Evolutionary conservation across 495 filamentous ascomycete species (phyloP).

Genomic region (Chaetomidium leptoderma): DNA sequence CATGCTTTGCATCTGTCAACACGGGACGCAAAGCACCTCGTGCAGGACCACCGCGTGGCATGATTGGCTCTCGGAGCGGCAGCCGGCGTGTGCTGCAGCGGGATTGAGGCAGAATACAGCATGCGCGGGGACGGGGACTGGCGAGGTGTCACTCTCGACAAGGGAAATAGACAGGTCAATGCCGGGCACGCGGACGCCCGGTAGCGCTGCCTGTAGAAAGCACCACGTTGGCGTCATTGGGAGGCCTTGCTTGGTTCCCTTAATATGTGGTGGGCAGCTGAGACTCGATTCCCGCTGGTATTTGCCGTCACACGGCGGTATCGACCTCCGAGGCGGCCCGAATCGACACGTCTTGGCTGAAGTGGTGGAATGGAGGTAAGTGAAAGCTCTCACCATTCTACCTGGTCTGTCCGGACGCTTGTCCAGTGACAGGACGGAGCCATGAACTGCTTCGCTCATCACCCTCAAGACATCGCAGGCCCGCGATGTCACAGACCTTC

Average conservation of each 20-base stretch:
- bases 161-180: conserved; percentile 8
- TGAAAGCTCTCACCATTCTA: no score
- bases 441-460: no score
- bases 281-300: background rate
- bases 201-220: no score
- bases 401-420: no score
- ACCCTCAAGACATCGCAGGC: no score
- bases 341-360: background rate
- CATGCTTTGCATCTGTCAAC: background rate
- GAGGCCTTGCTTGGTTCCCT: no score
- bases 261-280: no score
- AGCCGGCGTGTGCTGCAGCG: background rate
- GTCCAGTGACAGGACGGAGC: no score
- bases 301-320: background rate
- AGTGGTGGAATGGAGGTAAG: background rate
- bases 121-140: background rate
- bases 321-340: background rate
- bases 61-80: background rate
- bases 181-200: background rate
- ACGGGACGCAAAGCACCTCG: background rate
- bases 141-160: background rate
- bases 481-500: no score
- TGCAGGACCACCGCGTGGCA: background rate
- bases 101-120: background rate
- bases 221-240: no score